phyloP scores from a whole-genome alignment of 164 flowering plant genomes.

The Berberis thunbergii region DNA sequence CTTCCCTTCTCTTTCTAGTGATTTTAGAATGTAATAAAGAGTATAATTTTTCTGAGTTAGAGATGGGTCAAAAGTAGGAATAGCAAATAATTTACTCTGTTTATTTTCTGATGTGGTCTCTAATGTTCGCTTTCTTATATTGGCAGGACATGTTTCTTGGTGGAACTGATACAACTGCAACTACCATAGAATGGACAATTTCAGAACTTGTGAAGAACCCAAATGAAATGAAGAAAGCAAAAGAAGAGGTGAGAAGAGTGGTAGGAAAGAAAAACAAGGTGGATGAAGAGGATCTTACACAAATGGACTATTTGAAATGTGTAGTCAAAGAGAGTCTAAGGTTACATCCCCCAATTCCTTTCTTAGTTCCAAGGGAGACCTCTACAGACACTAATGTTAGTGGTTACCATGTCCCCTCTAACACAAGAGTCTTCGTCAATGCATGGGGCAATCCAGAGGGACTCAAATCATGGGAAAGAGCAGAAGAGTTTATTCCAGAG shows the following conservation, averaged over 20 bases:
- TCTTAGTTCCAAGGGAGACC: not conserved
- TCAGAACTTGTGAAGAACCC: not conserved
- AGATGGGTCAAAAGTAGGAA: too few species aligned
- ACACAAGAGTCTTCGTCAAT: not conserved
- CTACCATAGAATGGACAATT: not conserved
- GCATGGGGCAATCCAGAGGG: not conserved
- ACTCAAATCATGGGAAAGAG: not conserved
- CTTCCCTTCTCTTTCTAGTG: not conserved
- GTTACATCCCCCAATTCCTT: not conserved
- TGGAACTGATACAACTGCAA: not conserved
- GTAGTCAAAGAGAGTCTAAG: not conserved
- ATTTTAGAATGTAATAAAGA: too few species aligned
- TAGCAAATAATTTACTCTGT: too few species aligned
- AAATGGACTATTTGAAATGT: not conserved
- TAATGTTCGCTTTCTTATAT: not conserved
- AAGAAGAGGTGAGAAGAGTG: conserved; percentile 2
- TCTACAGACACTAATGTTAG: not conserved
- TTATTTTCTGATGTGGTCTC: not conserved
- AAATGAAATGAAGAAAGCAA: not conserved
- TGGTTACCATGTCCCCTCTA: not conserved
- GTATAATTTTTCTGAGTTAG: too few species aligned
- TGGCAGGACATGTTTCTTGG: not conserved
- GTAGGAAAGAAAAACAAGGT: not conserved
- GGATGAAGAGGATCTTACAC: not conserved
- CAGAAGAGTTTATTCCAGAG: not conserved